Conservation (phyloP, 441 rosid genomes). For the Gossypium aridum region DNA sequence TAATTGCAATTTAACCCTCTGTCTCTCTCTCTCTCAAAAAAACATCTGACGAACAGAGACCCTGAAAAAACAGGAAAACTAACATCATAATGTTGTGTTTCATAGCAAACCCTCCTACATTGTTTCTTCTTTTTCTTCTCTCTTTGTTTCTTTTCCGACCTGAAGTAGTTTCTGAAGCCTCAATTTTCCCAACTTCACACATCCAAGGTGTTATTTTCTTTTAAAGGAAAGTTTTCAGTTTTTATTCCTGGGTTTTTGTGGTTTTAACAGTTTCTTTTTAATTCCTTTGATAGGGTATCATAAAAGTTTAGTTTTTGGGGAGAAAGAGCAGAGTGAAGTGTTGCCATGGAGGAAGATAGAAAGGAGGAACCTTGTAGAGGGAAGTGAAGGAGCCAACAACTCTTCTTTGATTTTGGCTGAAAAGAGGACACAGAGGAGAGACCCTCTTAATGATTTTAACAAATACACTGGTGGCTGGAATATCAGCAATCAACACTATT, state of each 20-base stretch:
- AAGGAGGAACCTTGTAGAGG: conserved; percentile 45
- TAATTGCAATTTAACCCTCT: not conserved
- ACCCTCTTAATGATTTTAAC: conserved; percentile 49
- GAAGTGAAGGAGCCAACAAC: conserved; percentile 18
- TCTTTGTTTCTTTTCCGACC: conserved; percentile 19
- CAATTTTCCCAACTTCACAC: conserved; percentile 8
- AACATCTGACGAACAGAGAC: not conserved
- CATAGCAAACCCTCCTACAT: conserved; percentile 27
- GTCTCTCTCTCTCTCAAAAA: not conserved
- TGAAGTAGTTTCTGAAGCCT: conserved; percentile 18
- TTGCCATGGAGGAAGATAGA: conserved; percentile 29
- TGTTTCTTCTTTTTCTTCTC: conserved; percentile 18
- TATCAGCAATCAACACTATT: conserved; percentile 67
- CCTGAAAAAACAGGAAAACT: not conserved
- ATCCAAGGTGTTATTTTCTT: conserved; percentile 16
- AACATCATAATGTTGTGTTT: conserved; percentile 21
- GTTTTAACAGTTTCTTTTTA: not conserved
- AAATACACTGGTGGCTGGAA: conserved; percentile 82
- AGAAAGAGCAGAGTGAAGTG: conserved; percentile 18
- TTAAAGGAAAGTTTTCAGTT: not conserved
- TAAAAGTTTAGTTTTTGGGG: conserved; percentile 7
- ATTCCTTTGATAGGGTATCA: not conserved
- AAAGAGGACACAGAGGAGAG: conserved; percentile 60
- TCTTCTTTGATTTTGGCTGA: conserved; percentile 67
- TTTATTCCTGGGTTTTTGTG: not conserved